phyloP scores from a whole-genome alignment of 805 yeast species.

The Starmerella bombi region DNA sequence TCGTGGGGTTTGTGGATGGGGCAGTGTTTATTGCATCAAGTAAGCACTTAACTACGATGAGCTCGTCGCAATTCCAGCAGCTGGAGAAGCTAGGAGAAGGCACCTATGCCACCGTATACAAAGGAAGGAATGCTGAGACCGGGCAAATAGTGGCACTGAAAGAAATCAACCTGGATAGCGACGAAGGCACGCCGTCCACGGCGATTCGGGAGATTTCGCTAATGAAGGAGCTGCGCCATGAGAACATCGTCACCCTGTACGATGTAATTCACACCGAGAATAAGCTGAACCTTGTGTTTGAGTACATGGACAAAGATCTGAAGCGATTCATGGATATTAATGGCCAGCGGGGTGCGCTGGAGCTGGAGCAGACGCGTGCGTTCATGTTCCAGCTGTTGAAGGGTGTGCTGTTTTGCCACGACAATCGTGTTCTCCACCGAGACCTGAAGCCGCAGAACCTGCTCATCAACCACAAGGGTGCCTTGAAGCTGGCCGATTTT shows the following conservation, averaged over 20 bases:
- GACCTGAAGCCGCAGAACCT: slow-evolving; percentile 90
- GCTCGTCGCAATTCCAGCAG: slow-evolving; percentile 26
- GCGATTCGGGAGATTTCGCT: slow-evolving; percentile 93
- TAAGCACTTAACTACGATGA: slow-evolving; percentile 11
- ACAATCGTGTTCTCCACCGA: slow-evolving; percentile 68
- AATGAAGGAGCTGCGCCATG: slow-evolving; percentile 88
- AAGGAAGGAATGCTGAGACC: slow-evolving; percentile 72
- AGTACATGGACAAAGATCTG: slow-evolving; percentile 82
- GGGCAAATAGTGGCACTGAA: slow-evolving; percentile 88
- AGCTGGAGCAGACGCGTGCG: slow-evolving; percentile 60
- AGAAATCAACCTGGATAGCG: slow-evolving; percentile 87
- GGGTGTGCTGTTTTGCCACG: slow-evolving; percentile 82
- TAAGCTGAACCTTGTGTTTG: slow-evolving; percentile 85
- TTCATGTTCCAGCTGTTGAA: slow-evolving; percentile 88
- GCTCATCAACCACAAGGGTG: slow-evolving; percentile 78
- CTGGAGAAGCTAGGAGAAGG: slow-evolving; percentile 82
- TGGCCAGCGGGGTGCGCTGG: slow-evolving; percentile 63
- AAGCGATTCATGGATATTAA: slow-evolving; percentile 88
- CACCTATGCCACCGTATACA: slow-evolving; percentile 97
- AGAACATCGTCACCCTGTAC: slow-evolving; percentile 78
- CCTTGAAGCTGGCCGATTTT: slow-evolving; percentile 86
- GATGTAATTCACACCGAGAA: slow-evolving; percentile 96
- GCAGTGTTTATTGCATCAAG: not conserved
- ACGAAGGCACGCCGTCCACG: slow-evolving; percentile 97
- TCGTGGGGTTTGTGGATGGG: not conserved